phyloP scores from a whole-genome alignment of 208 protist species.

The Phytomonas francai region DNA sequence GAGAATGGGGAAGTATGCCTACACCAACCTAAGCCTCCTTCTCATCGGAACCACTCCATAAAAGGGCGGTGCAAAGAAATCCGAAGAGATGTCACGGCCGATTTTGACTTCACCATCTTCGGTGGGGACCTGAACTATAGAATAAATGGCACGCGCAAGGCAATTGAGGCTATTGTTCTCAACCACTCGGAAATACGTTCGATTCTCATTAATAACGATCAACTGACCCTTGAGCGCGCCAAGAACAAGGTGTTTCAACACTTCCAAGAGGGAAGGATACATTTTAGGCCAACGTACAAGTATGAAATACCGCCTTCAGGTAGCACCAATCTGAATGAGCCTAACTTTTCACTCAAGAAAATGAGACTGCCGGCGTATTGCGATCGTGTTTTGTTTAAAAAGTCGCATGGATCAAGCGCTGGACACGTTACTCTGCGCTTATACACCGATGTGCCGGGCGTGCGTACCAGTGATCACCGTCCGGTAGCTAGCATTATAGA shows the following conservation, averaged over 20 bases:
- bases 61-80: neutral
- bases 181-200: slow-evolving; percentile 54
- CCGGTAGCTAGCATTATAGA: slow-evolving; percentile 78
- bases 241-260: slow-evolving; percentile 69
- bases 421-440: slow-evolving; percentile 37
- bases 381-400: slow-evolving; percentile 80
- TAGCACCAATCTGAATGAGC: neutral
- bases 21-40: neutral
- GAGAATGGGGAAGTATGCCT: neutral
- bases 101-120: slow-evolving; percentile 90
- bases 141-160: slow-evolving; percentile 78
- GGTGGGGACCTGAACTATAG: slow-evolving; percentile 95
- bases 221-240: slow-evolving; percentile 80
- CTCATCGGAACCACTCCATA: neutral
- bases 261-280: slow-evolving; percentile 80
- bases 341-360: slow-evolving; percentile 51
- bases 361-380: slow-evolving; percentile 78
- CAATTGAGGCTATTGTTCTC: slow-evolving; percentile 72
- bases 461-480: slow-evolving; percentile 80
- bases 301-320: slow-evolving; percentile 33
- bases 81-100: slow-evolving; percentile 72
- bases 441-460: slow-evolving; percentile 78
- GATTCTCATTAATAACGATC: slow-evolving; percentile 84
- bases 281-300: slow-evolving; percentile 93
- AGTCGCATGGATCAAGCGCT: slow-evolving; percentile 16